Conservation (phyloP, 106 monocot genomes). For the Phalaenopsis equestris region DNA sequence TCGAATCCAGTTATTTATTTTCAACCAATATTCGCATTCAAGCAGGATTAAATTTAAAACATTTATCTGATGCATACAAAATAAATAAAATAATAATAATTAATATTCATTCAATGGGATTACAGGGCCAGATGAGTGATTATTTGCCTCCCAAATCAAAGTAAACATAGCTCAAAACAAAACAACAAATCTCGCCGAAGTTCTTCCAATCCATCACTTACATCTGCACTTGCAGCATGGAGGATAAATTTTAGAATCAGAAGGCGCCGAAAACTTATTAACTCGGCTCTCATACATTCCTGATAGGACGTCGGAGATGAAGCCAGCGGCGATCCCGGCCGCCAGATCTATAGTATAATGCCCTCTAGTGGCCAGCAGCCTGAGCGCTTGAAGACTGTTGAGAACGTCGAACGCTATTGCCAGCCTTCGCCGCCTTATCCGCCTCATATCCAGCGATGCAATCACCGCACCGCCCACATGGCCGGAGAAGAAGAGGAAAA, state of each 20-base stretch:
- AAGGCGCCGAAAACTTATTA: neutral
- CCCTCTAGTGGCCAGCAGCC: constrained; percentile 79
- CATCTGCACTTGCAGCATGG: neutral
- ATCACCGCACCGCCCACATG: constrained; percentile 84
- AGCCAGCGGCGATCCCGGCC: constrained; percentile 65
- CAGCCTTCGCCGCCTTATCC: constrained; percentile 34
- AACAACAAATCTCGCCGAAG: neutral
- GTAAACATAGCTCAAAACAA: neutral
- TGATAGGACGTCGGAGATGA: constrained; percentile 62
- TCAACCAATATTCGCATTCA: too few relatives aligned
- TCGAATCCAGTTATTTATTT: too few relatives aligned
- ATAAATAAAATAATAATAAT: too few relatives aligned
- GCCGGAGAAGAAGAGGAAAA: constrained; percentile 98
- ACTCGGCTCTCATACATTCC: constrained; percentile 41
- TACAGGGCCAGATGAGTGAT: too few relatives aligned
- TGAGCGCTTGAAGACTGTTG: constrained; percentile 58
- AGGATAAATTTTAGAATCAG: neutral
- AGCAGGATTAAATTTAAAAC: too few relatives aligned
- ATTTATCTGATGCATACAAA: too few relatives aligned
- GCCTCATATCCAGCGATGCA: constrained; percentile 84
- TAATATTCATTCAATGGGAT: too few relatives aligned
- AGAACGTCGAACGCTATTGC: constrained; percentile 56
- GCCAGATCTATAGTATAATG: constrained; percentile 96
- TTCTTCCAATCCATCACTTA: neutral
- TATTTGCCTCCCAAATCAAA: neutral